These are phyloP conservation scores for Cladochytrium replicatum DNA, from an alignment of 192 early-diverging fungal genomes.

Conservation along the genomic window DNA sequence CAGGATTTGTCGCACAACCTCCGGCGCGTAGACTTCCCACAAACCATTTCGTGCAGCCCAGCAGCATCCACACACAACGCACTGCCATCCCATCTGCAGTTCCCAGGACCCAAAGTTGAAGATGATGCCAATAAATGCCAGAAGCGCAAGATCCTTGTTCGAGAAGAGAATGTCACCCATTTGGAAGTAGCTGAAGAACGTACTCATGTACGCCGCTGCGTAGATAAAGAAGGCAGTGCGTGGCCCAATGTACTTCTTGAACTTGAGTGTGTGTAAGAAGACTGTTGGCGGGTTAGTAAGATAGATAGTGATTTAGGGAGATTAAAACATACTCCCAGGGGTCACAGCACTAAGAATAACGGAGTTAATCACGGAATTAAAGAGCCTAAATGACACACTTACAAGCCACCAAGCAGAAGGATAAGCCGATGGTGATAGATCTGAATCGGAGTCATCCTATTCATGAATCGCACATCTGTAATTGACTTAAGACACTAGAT, in stretches of 20 bases:
- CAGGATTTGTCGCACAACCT: no score
- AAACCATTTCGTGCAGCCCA: conserved; percentile 1
- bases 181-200: conserved; percentile 12
- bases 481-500: no score
- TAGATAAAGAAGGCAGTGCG: conserved; percentile 16
- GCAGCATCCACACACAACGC: conserved; percentile 5
- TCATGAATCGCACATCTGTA: conserved; percentile 16
- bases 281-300: conserved; percentile 16
- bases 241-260: conserved; percentile 23
- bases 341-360: no score
- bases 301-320: conserved; percentile 2
- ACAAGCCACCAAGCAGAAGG: no score
- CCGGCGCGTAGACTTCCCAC: no score
- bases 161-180: conserved; percentile 10
- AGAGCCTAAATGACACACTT: no score
- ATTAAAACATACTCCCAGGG: no score
- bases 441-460: conserved; percentile 5
- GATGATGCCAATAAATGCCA: conserved; percentile 14
- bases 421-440: conserved; percentile 18
- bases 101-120: conserved; percentile 9
- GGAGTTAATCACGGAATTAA: no score
- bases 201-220: conserved; percentile 13
- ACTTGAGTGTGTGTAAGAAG: conserved; percentile 21
- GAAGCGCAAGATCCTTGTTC: conserved; percentile 17
- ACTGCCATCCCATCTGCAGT: conserved; percentile 9